Base-by-base conservation (phyloP, 148 eudicot genomes). In the Nepenthes gracilis region DNA sequence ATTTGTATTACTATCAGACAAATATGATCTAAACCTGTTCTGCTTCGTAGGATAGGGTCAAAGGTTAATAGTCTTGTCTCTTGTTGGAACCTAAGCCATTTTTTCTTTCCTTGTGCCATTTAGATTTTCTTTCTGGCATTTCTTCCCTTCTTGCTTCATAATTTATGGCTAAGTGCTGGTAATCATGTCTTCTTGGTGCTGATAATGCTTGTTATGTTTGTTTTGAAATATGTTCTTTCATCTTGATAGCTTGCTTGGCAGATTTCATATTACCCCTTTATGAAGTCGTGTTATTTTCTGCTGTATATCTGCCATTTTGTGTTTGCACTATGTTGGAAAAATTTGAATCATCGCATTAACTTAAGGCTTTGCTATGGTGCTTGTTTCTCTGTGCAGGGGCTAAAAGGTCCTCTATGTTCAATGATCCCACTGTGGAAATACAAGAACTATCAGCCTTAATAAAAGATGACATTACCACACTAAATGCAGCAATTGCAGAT, bases 401-500 rank as follows among this genome's bases (percentile, higher is more conserved):
- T 47, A 90, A 84, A 78, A 87, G 64, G 70, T 80, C 95, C 47
- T 90, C 97, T 4, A 72, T 90, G 73, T 90, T 90, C 43, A 86
- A 87, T 69, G 97, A 90, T 68, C 95, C 95, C 13, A 70, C 82
- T 9, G 78, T 70, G 67, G 94, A 86, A 64, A 86, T 86, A 74
- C 93, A 86, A 70, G 81, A 86, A 59, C 49, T 83, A 56, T 76
- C 93, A n/a, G 78, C 74, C 51, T 70, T 83, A 48, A 81, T 83
- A 73, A 83, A 83, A 64, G 70, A 78, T 37, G 84, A 83, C 68
- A 83, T 83, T 55, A 81, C 86, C 2, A 72, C 88, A 2, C 81
- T 90, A n/a, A 82, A 90, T 66, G 62, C 74, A 48, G 95, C 97
- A 50, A 74, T 87, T 70, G 80, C 83, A 35, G 91, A 90, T 72